Evolutionary conservation across 108 stramenopile genomes (phyloP), one percentile per base, ranked within the genome.

Genomic region (Cyclotella atomus): DNA sequence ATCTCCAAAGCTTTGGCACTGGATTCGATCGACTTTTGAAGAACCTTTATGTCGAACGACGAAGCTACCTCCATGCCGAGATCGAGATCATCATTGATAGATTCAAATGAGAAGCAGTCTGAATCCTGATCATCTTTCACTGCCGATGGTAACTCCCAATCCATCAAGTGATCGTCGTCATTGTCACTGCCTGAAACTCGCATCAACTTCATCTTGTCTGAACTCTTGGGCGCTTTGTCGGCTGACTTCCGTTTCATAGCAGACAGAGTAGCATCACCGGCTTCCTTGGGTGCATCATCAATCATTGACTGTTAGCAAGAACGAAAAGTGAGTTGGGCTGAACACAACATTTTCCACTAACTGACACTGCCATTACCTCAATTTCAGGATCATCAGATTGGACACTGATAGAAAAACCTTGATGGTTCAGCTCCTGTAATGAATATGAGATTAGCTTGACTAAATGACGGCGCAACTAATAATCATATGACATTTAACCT

Each of bases 41-140:
- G 45, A 27, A 85, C 61, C 0, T 83, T 47, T 41, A 88, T 84
- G 29, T 88, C 76, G 54, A 88, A 88, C 2, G 73, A 2, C 34
- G 62, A 55, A 24, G 28, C 21, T 33, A 6, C 56, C 19, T 49
- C 47, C 14, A 20, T 19, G 47, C 19, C 47, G n/a, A n/a, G n/a
- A 20, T 49, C 47, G 4, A 49, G 4, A n/a, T n/a, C 47, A 49
- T 49, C 47, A 15, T 20, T 9, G 19, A 49, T 49, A 20, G 47
- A 49, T 49, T 49, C 47, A 49, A 49, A 49, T 17, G 47, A 49
- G 19, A 49, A 49, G 19, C 47, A 49, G 17, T 49, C 47, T n/a
- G 47, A 49, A 4, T 20, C 47, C 19, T 49, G 38, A 12, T 12
- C 38, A 12, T 41, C 38, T 41, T 41, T 12, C 12, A 9, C 38